Percentiles rank a stretch among this genome's conserved stretches.
Conservation (phyloP, 495 filamentous ascomycete species). For the Hypoxylon perforatum region DNA sequence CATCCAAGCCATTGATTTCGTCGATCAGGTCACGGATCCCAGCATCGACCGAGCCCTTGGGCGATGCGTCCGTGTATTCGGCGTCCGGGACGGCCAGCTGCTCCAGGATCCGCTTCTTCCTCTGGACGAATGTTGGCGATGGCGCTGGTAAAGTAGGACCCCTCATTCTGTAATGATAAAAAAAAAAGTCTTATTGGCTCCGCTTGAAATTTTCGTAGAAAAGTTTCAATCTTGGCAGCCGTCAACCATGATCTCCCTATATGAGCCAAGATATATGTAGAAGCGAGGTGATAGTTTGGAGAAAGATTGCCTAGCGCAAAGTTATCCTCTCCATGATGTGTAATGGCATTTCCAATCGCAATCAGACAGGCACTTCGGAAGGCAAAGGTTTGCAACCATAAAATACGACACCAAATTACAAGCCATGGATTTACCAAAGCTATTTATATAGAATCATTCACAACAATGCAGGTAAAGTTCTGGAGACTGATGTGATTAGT, state of each 20-base stretch:
- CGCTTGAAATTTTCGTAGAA: too few species aligned
- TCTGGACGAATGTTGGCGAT: slow-evolving; percentile 59
- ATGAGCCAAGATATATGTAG: too few species aligned
- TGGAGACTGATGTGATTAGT: slow-evolving; percentile 37
- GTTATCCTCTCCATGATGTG: too few species aligned
- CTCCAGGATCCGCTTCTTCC: slow-evolving; percentile 73
- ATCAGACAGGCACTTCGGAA: too few species aligned
- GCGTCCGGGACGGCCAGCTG: slow-evolving; percentile 70
- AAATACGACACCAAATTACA: not conserved
- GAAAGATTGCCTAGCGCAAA: too few species aligned
- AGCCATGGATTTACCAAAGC: not conserved
- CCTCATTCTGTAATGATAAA: slow-evolving; percentile 23
- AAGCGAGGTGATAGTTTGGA: too few species aligned
- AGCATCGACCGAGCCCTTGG: slow-evolving; percentile 85
- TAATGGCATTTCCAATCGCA: too few species aligned
- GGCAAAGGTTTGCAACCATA: too few species aligned
- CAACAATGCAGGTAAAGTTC: slow-evolving; percentile 4
- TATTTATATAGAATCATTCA: not conserved
- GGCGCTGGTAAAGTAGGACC: slow-evolving; percentile 35
- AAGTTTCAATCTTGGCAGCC: too few species aligned
- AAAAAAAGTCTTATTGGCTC: too few species aligned
- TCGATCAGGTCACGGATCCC: slow-evolving; percentile 79
- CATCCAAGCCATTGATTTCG: slow-evolving; percentile 76
- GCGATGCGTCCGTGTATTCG: slow-evolving; percentile 80
- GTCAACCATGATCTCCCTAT: too few species aligned